Conservation (phyloP, 257 asterid genomes). For the Rauvolfia tetraphylla region DNA sequence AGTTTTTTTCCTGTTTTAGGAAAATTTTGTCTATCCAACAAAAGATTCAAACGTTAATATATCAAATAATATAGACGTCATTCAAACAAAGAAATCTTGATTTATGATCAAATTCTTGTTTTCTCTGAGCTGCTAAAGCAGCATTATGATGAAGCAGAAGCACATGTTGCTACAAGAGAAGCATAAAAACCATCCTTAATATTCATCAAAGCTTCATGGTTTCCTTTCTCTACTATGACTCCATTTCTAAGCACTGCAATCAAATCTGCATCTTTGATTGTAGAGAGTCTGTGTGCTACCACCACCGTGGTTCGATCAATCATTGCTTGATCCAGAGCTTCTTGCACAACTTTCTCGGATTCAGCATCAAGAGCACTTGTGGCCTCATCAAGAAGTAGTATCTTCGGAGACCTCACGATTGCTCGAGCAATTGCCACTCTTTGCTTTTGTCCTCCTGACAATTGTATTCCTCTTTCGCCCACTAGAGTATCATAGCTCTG, state of each 20-base stretch:
- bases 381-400: constrained; percentile 23
- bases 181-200: constrained; percentile 4
- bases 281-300: constrained; percentile 35
- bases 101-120: too few relatives aligned
- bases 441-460: constrained; percentile 30
- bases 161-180: not conserved
- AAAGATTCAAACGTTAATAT: too few relatives aligned
- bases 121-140: not conserved
- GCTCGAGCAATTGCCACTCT: constrained; percentile 30
- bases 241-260: constrained; percentile 6
- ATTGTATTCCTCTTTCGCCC: constrained; percentile 25
- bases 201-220: constrained; percentile 1
- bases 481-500: constrained; percentile 25
- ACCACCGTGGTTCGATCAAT: constrained; percentile 30
- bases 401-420: constrained; percentile 16
- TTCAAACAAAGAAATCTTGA: too few relatives aligned
- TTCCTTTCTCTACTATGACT: constrained; percentile 14
- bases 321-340: constrained; percentile 32
- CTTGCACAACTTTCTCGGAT: constrained; percentile 38
- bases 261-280: constrained; percentile 4
- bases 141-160: not conserved
- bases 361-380: constrained; percentile 28
- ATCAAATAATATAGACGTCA: too few relatives aligned
- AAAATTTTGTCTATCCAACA: too few relatives aligned
- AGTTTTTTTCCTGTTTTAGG: too few relatives aligned